Conservation (phyloP, 2,329 filamentous ascomycete species). For the Fusarium beomiforme region DNA sequence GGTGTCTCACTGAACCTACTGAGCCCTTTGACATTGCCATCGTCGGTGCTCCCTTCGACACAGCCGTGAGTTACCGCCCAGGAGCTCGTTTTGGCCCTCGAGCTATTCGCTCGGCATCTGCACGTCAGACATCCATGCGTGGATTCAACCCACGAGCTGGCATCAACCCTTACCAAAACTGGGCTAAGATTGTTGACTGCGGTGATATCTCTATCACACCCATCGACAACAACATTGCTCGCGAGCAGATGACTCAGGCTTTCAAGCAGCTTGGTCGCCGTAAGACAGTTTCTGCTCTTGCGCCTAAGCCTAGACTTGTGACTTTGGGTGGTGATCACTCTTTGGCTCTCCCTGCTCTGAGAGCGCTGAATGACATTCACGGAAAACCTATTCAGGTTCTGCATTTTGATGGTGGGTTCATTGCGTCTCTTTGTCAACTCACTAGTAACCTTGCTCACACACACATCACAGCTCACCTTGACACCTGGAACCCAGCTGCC, state of each 20-base stretch:
- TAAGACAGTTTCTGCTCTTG: conserved; percentile 49
- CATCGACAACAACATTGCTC: conserved; percentile 84
- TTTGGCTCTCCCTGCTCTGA: conserved; percentile 73
- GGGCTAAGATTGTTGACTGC: conserved; percentile 87
- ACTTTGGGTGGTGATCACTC: conserved; percentile 80
- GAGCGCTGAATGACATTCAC: conserved; percentile 71
- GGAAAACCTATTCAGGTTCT: conserved; percentile 73
- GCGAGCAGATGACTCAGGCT: conserved; percentile 85
- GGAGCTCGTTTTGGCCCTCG: conserved; percentile 83
- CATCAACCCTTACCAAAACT: conserved; percentile 85
- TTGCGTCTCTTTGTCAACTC: not conserved
- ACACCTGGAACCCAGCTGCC: conserved; percentile 85
- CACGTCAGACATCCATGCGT: conserved; percentile 81
- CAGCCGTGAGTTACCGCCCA: conserved; percentile 72
- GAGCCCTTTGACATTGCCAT: conserved; percentile 76
- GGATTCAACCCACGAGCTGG: conserved; percentile 82
- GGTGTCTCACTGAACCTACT: conserved; percentile 73
- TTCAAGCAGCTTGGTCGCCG: conserved; percentile 72
- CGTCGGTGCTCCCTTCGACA: conserved; percentile 79
- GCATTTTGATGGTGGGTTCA: conserved; percentile 69
- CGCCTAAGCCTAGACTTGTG: conserved; percentile 65
- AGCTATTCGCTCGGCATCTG: conserved; percentile 85
- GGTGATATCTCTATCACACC: conserved; percentile 90
- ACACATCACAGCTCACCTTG: conserved; percentile 66
- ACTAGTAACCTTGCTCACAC: not conserved